Percentiles rank a stretch among this genome's conserved stretches.
Evolutionary conservation across 2,329 filamentous ascomycete species (phyloP).

Genomic region (Pseudomassariella vexata): DNA sequence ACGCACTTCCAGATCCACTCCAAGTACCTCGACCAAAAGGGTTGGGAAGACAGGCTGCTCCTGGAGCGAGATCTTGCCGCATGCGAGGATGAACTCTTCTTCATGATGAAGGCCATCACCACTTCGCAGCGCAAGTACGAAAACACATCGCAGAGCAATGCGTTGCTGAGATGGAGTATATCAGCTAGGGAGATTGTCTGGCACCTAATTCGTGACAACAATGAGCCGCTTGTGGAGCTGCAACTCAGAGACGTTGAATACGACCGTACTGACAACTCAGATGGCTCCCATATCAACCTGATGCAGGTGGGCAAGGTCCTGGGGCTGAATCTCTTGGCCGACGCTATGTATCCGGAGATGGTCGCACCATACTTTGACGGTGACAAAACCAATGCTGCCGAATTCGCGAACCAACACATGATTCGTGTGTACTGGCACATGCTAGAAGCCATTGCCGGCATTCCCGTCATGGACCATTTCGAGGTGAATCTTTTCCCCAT

Average conservation of each 20-base stretch:
- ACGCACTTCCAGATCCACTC: slow-evolving; percentile 91
- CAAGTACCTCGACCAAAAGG: slow-evolving; percentile 76
- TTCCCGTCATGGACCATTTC: slow-evolving; percentile 94
- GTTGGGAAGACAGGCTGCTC: slow-evolving; percentile 85
- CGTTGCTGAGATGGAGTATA: slow-evolving; percentile 85
- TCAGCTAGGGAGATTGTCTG: slow-evolving; percentile 94
- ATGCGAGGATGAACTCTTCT: slow-evolving; percentile 96
- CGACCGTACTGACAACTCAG: slow-evolving; percentile 91
- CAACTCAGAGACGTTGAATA: slow-evolving; percentile 89
- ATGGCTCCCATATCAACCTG: slow-evolving; percentile 91
- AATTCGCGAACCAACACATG: slow-evolving; percentile 70
- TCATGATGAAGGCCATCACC: slow-evolving; percentile 99
- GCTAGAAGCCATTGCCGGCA: slow-evolving; percentile 95
- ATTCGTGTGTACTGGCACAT: slow-evolving; percentile 95
- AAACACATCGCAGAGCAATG: slow-evolving; percentile 64
- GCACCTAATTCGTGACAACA: slow-evolving; percentile 85
- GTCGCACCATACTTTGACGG: slow-evolving; percentile 81
- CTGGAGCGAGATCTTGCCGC: slow-evolving; percentile 83
- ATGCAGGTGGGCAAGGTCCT: slow-evolving; percentile 84
- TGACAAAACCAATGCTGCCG: slow-evolving; percentile 44
- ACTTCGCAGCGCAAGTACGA: slow-evolving; percentile 87
- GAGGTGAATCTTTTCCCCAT: slow-evolving; percentile 91
- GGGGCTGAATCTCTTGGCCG: slow-evolving; percentile 81
- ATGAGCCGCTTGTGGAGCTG: slow-evolving; percentile 85
- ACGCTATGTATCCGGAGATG: slow-evolving; percentile 94